Evolutionary conservation across 106 monocot species (phyloP), one percentile per base, ranked within the genome.

Genomic region (Iris macrosiphon): DNA sequence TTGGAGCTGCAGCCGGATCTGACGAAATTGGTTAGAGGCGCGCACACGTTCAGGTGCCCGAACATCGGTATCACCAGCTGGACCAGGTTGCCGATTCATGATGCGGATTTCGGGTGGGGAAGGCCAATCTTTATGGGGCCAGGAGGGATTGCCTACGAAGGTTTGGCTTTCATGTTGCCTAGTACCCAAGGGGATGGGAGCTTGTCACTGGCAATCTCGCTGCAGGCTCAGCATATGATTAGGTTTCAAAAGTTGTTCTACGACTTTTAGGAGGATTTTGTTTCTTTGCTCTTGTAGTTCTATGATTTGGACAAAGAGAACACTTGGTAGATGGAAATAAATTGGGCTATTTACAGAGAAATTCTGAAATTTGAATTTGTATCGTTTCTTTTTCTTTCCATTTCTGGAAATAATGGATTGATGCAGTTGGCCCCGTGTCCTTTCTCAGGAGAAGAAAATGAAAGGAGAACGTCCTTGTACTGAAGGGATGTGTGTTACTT

Each of bases 61-160:
- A 78, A 91, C 55, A 45, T 91, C 10, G 80, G 90, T 46, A 65
- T 91, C 16, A 91, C 84, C 0, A 85, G 81, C 55, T 91, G 84
- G 90, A 55, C 46, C n/a, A 45, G 85, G 42, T 31, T 90, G 25
- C 84, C 89, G 7, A 75, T 81, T 21, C 65, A 90, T 43, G 77
- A 84, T 31, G 84, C 85, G 0, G 90, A 91, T 49, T 91, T 91
- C 14, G 85, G 90, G 8, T 91, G 85, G 85, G 90, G 90, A 0
- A 39, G 65, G 31, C 90, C 85, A 2, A 47, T 73, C 11, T 91
- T 78, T 53, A 78, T 91, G 80, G 90, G 90, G 0, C 90, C 85
- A 1, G 81, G 77, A 0, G 78, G 75, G 46, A 92, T 92, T 1
- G 58, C 69, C 3, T 75, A 78, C 12, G 81, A 85, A 35, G 85